Conservation (phyloP, 768 basidiomycete genomes). For the Butyriboletus loyo region DNA sequence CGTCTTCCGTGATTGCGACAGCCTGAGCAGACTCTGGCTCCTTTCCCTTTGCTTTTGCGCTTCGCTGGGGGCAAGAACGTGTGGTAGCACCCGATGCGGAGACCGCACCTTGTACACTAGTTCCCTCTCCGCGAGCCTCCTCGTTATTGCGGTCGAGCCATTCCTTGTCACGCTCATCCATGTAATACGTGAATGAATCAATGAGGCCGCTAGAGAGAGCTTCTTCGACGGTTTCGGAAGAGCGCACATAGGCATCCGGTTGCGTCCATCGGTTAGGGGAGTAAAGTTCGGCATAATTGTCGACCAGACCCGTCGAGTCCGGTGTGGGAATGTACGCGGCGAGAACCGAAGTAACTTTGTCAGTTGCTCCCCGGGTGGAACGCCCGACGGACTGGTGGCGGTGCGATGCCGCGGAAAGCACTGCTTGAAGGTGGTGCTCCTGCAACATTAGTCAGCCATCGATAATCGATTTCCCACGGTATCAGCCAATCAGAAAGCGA, state of each 20-base stretch:
- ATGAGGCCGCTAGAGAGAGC: constrained; percentile 55
- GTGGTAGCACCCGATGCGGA: constrained; percentile 49
- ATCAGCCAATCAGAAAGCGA: constrained; percentile 45
- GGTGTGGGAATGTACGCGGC: constrained; percentile 90
- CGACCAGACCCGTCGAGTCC: constrained; percentile 77
- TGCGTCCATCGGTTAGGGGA: constrained; percentile 68
- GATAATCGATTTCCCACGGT: constrained; percentile 45
- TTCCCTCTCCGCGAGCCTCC: constrained; percentile 81
- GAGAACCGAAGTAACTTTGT: constrained; percentile 37
- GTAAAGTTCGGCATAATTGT: constrained; percentile 78
- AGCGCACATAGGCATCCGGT: constrained; percentile 72
- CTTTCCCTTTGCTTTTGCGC: constrained; percentile 81
- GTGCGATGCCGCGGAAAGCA: constrained; percentile 52
- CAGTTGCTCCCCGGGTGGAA: constrained; percentile 34
- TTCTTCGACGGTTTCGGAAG: constrained; percentile 86
- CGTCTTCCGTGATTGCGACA: constrained; percentile 78
- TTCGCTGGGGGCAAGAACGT: constrained; percentile 53
- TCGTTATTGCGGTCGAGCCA: constrained; percentile 95
- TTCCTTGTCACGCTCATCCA: constrained; percentile 94
- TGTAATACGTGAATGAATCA: constrained; percentile 82
- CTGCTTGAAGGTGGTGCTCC: constrained; percentile 60
- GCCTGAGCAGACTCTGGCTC: constrained; percentile 68
- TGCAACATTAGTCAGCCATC: constrained; percentile 52
- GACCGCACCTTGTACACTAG: constrained; percentile 70
- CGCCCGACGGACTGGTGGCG: constrained; percentile 40